Evolutionary conservation across 768 basidiomycete genomes (phyloP).

Genomic region (Kondoa malvinella): DNA sequence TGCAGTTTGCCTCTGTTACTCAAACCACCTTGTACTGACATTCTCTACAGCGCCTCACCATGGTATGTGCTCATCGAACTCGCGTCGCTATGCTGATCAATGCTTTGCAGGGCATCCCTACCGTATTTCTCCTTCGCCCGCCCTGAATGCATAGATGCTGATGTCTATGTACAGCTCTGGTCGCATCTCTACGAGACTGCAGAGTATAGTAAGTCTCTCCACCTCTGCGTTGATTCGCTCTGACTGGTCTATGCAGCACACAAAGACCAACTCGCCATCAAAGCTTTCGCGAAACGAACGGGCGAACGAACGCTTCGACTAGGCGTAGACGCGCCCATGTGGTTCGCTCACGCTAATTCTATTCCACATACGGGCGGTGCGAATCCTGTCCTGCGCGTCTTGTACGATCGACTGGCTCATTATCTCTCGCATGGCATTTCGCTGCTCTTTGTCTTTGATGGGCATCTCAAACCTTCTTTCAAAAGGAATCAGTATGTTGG

Average conservation of each 20-base stretch:
- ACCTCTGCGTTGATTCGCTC: background rate
- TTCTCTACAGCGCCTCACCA: too few species aligned
- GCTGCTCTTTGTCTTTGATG: conserved; percentile 18
- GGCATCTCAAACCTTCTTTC: conserved; percentile 7
- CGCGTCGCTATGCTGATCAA: too few species aligned
- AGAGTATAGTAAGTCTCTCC: background rate
- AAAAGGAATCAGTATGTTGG: conserved; percentile 12
- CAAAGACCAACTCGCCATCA: background rate
- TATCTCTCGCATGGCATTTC: background rate
- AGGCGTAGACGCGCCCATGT: background rate
- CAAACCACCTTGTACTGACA: too few species aligned
- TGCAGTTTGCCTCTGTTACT: too few species aligned
- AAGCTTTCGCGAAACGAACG: background rate
- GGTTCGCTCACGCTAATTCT: background rate
- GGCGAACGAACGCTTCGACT: background rate
- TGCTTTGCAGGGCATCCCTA: background rate
- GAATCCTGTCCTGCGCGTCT: background rate
- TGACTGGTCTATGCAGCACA: background rate
- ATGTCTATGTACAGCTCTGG: background rate
- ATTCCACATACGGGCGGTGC: background rate
- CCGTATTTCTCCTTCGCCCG: background rate
- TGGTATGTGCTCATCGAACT: too few species aligned
- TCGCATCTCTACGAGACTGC: background rate
- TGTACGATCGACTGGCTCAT: background rate
- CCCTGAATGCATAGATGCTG: background rate